Evolutionary conservation across 768 basidiomycete genomes (phyloP), one percentile per base, ranked within the genome.

Genomic region (Dentipellis fragilis): DNA sequence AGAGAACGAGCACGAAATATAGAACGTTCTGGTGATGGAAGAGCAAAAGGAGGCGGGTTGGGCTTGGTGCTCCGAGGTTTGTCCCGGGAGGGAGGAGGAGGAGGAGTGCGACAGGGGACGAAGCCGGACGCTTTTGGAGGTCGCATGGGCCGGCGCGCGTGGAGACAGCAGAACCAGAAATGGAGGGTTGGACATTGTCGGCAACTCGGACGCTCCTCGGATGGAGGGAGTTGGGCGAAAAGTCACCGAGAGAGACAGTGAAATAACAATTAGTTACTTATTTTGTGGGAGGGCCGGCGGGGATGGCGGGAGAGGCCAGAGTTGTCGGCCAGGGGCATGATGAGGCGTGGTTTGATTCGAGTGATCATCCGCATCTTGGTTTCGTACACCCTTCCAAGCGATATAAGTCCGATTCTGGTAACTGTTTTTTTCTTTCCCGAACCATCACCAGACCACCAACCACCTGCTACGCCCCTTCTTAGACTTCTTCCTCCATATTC

Each of bases 371-470:
- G 29, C 29, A 29, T 29, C 29, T 29, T 29, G 29, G 29, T 29
- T 29, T 29, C 29, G 29, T 29, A 29, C 29, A 29, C 29, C 29
- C 29, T 29, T 29, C 29, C 23, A 42, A 53, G 52, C 52, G 52
- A 53, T 35, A 53, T 42, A 53, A 53, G 52, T 53, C 52, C 52
- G 52, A 21, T 11, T 34, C 23, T 19, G 38, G 19, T 29, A 35
- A 21, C 37, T n/a, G 19, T 36, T 51, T 54, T 61, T 57, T 59
- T 61, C 57, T 58, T 49, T 29, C 60, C 47, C 51, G 51, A 57
- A 19, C 59, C 56, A 62, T 62, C 61, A 62, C 61, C 59, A 57
- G 61, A 61, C 60, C 60, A 10, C 10, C 42, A 39, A 51, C 58
- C 62, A 51, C 55, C 56, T 54, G 53, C 48, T 49, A 54, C 36